Conservation (phyloP, 805 yeast species). For the Blastobotrys muscicola region DNA sequence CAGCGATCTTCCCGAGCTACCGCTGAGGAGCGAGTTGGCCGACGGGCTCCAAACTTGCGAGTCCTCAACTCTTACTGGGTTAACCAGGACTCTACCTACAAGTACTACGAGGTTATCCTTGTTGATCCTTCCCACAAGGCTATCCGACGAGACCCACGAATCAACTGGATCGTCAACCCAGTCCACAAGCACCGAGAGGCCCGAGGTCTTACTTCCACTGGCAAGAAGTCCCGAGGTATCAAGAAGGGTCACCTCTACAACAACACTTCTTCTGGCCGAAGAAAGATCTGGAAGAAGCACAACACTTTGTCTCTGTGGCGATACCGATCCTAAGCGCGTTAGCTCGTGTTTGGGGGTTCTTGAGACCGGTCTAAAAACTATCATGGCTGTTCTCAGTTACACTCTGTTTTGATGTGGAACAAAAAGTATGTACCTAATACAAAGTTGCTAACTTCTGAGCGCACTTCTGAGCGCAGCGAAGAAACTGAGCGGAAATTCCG, state of each 20-base stretch:
- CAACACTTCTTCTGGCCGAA: conserved; percentile 98
- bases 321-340: conserved; percentile 60
- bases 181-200: conserved; percentile 99
- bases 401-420: too few species aligned
- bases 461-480: too few species aligned
- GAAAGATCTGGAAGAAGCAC: conserved; percentile 99
- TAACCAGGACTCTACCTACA: conserved; percentile 99
- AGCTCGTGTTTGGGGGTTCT: too few species aligned
- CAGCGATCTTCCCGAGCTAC: conserved; percentile 96
- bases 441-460: too few species aligned
- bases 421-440: too few species aligned
- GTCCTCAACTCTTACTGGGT: conserved; percentile 99
- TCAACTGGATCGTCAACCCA: conserved; percentile 99
- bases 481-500: too few species aligned
- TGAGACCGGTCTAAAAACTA: too few species aligned
- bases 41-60: conserved; percentile 97
- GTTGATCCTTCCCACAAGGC: conserved; percentile 98
- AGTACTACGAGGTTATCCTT: conserved; percentile 96
- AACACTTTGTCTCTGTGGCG: conserved; percentile 99
- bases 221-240: conserved; percentile 99
- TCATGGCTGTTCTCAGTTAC: too few species aligned
- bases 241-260: conserved; percentile 99
- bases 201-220: conserved; percentile 97
- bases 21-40: conserved; percentile 99
- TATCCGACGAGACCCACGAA: conserved; percentile 95